phyloP scores from a whole-genome alignment of 1,284 basidiomycete genomes.

The Boletellus sp. region DNA sequence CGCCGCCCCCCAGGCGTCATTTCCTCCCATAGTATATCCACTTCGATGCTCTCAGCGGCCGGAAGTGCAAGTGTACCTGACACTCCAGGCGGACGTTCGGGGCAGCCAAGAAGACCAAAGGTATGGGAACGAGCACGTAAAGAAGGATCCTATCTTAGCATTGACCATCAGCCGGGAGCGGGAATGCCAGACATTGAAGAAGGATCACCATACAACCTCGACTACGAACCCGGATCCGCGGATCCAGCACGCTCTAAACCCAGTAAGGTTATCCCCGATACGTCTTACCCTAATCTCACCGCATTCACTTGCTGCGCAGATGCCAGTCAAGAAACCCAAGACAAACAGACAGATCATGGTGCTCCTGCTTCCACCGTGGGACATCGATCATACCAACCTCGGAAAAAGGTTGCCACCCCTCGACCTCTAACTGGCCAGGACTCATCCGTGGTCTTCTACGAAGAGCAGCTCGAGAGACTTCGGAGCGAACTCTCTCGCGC shows the following conservation, averaged over 20 bases:
- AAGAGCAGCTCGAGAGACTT: constrained; percentile 1
- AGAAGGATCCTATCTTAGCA: neutral
- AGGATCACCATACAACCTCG: no score
- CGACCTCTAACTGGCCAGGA: neutral
- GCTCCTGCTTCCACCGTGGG: neutral
- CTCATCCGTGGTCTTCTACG: neutral
- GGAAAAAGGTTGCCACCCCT: neutral
- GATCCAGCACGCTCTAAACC: neutral
- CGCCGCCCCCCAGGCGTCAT: neutral
- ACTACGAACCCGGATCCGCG: neutral
- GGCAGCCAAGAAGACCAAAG: neutral
- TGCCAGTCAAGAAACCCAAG: neutral
- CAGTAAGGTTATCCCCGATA: neutral
- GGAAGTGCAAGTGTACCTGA: no score
- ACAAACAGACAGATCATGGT: neutral
- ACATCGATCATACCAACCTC: neutral
- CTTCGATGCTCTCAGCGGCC: neutral
- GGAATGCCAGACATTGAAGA: no score
- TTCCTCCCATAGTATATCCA: neutral
- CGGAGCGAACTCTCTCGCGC: neutral
- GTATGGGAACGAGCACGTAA: neutral
- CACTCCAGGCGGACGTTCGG: neutral
- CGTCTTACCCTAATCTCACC: neutral
- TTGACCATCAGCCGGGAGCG: neutral
- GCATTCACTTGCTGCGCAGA: neutral